phyloP scores from a whole-genome alignment of 495 filamentous ascomycete genomes.

The Lentithecium fluviatile region DNA sequence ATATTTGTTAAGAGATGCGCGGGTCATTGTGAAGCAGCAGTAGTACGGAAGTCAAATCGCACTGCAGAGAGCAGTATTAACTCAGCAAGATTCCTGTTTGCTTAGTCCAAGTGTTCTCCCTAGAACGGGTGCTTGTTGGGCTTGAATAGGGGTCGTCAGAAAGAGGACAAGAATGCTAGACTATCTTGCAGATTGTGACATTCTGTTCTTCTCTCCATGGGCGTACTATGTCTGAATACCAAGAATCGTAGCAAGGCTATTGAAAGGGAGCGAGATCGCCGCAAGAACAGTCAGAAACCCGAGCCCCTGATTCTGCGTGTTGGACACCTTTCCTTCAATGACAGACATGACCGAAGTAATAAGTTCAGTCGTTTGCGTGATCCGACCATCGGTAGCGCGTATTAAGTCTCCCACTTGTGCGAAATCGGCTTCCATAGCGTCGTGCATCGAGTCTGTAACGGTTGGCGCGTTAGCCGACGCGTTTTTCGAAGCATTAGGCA shows the following conservation, averaged over 20 bases:
- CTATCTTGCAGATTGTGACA: no score
- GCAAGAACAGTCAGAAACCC: constrained; percentile 5
- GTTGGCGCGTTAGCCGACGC: no score
- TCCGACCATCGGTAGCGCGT: neutral
- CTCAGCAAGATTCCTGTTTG: no score
- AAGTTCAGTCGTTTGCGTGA: constrained; percentile 22
- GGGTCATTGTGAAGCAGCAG: no score
- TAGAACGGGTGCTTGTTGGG: no score
- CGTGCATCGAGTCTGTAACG: neutral
- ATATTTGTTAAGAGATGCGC: no score
- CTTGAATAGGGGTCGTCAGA: no score
- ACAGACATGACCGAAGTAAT: constrained; percentile 26
- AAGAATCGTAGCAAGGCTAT: neutral
- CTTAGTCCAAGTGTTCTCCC: no score
- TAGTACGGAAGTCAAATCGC: no score
- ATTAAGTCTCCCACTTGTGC: constrained; percentile 4
- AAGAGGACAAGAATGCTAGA: no score
- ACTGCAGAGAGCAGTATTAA: no score
- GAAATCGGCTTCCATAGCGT: constrained; percentile 9
- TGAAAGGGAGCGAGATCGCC: neutral
- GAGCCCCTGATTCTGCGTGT: constrained; percentile 14
- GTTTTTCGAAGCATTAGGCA: neutral
- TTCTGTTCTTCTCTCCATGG: neutral
- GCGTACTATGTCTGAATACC: constrained; percentile 2
- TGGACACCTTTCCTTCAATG: constrained; percentile 19